Evolutionary conservation across 495 filamentous ascomycete genomes (phyloP).

Genomic region (Neurospora sp.): DNA sequence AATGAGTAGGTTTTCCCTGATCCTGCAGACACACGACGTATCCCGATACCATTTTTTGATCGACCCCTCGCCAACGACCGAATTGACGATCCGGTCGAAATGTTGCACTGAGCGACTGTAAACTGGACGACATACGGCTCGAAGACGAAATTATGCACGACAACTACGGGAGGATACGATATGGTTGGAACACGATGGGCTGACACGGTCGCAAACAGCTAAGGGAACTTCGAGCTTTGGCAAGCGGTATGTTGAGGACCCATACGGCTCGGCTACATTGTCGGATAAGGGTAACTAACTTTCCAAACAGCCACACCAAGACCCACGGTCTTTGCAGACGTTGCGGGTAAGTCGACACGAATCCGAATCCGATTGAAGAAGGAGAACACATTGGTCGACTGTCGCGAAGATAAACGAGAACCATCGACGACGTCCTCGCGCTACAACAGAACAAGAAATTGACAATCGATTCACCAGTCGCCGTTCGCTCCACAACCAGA

Average conservation of each 20-base stretch:
- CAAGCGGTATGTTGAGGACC: constrained; percentile 49
- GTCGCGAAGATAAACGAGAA: not conserved
- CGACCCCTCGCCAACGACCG: not conserved
- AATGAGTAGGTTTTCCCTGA: constrained; percentile 29
- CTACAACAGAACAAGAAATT: constrained; percentile 6
- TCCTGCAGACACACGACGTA: constrained; percentile 2
- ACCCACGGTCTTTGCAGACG: constrained; percentile 98
- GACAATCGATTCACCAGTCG: constrained; percentile 49
- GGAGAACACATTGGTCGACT: not conserved
- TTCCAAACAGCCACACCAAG: constrained; percentile 71
- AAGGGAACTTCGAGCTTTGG: constrained; percentile 97
- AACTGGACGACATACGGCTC: not conserved
- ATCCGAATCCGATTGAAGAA: constrained; percentile 4
- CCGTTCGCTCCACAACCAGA: constrained; percentile 98
- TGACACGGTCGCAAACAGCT: constrained; percentile 33
- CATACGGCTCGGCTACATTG: not conserved
- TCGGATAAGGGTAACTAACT: constrained; percentile 11
- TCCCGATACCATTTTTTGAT: not conserved
- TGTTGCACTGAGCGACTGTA: not conserved
- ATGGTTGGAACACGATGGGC: constrained; percentile 6
- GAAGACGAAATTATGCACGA: not conserved
- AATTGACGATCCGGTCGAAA: not conserved
- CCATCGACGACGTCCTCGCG: not conserved
- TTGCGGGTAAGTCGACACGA: constrained; percentile 67
- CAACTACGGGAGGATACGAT: not conserved